A percentile compares a stretch with the other conserved stretches of the same genome.
Conservation (phyloP, 805 yeast species). For the Candida pseudoglaebosa region DNA sequence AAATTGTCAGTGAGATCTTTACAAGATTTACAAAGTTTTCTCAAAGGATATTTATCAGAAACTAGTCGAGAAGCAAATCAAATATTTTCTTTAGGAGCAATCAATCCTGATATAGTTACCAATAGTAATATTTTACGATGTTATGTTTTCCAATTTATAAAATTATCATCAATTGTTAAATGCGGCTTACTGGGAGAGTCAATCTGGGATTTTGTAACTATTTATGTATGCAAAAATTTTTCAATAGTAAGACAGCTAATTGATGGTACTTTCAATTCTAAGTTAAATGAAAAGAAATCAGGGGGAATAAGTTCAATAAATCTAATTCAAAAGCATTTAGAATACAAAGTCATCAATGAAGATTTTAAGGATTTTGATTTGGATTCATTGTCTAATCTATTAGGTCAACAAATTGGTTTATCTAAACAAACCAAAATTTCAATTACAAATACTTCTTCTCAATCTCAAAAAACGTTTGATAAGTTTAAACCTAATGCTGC, state of each 20-base stretch:
- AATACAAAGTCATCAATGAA: slow-evolving; percentile 42
- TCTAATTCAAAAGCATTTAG: slow-evolving; percentile 50
- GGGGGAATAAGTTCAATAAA: slow-evolving; percentile 44
- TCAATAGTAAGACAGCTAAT: slow-evolving; percentile 48
- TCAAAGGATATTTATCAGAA: slow-evolving; percentile 57
- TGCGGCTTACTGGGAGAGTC: slow-evolving; percentile 56
- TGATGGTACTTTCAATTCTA: slow-evolving; percentile 50
- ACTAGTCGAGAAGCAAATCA: slow-evolving; percentile 57
- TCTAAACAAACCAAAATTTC: slow-evolving; percentile 22
- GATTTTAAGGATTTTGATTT: slow-evolving; percentile 46
- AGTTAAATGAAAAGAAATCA: slow-evolving; percentile 44
- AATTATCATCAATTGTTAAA: slow-evolving; percentile 50
- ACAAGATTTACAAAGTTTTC: slow-evolving; percentile 54
- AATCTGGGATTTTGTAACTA: slow-evolving; percentile 60
- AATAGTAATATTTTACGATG: slow-evolving; percentile 49
- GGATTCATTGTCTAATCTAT: slow-evolving; percentile 39
- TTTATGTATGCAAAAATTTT: slow-evolving; percentile 46
- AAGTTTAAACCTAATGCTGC: slow-evolving; percentile 22
- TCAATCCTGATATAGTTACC: slow-evolving; percentile 60
- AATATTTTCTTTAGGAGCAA: slow-evolving; percentile 66
- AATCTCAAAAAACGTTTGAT: slow-evolving; percentile 12
- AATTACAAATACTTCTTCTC: slow-evolving; percentile 8
- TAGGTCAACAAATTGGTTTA: slow-evolving; percentile 39
- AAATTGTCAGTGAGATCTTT: slow-evolving; percentile 49
- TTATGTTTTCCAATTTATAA: slow-evolving; percentile 48